Conservation (phyloP, 2,329 filamentous ascomycete species). For the Neurospora sp. region DNA sequence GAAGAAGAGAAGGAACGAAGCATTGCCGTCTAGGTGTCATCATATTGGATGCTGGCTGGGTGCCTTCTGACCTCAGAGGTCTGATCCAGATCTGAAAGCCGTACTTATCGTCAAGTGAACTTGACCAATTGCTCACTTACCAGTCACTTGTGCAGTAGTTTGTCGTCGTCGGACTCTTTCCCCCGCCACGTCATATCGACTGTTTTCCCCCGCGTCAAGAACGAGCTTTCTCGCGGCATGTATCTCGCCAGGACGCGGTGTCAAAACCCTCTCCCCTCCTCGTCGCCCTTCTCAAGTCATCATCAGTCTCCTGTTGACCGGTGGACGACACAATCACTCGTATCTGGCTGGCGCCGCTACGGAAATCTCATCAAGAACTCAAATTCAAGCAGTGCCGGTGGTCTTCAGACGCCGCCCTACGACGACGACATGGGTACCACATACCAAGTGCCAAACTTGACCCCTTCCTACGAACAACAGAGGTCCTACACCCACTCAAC, state of each 20-base stretch:
- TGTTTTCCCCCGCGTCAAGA: not conserved
- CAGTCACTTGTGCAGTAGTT: not conserved
- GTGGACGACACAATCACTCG: not conserved
- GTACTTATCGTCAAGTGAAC: not conserved
- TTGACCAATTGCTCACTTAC: not conserved
- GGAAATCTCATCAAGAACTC: not conserved
- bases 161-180: not conserved
- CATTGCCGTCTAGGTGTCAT: not conserved
- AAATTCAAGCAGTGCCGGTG: constrained; percentile 4
- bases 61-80: not conserved
- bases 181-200: not conserved
- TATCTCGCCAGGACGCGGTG: not conserved
- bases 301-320: not conserved
- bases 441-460: constrained; percentile 22
- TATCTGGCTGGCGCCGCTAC: not conserved
- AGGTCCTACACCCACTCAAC: not conserved
- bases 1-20: not conserved
- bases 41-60: not conserved
- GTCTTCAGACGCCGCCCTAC: constrained; percentile 20
- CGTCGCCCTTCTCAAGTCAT: not conserved
- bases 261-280: not conserved
- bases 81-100: not conserved
- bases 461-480: constrained; percentile 17
- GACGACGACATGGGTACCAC: constrained; percentile 25
- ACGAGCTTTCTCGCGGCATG: not conserved